These are phyloP conservation scores for Malassezia obtusa DNA, from an alignment of 1,284 basidiomycete genomes.

Conservation along the genomic window DNA sequence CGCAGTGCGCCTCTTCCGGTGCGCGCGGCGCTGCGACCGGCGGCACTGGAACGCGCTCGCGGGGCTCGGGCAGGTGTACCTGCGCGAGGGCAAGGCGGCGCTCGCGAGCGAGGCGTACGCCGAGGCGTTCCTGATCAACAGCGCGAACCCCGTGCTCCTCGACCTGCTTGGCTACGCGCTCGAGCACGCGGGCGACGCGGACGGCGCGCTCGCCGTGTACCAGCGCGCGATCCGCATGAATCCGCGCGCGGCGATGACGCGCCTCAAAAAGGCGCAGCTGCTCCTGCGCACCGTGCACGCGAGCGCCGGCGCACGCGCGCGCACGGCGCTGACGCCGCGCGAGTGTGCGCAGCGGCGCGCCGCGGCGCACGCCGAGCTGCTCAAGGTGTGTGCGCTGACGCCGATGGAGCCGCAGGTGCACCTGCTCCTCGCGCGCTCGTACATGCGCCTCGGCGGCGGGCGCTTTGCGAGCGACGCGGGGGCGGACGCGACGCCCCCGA, in stretches of 20 bases:
- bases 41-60: slow-evolving; percentile 46
- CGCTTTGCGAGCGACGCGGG: slow-evolving; percentile 23
- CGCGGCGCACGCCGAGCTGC: slow-evolving; percentile 33
- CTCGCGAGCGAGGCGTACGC: slow-evolving; percentile 33
- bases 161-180: slow-evolving; percentile 36
- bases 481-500: slow-evolving; percentile 5
- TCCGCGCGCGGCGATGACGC: slow-evolving; percentile 21
- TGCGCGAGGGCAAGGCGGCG: slow-evolving; percentile 27
- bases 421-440: slow-evolving; percentile 39
- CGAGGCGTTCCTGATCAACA: slow-evolving; percentile 32
- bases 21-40: slow-evolving; percentile 34
- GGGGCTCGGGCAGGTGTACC: slow-evolving; percentile 35
- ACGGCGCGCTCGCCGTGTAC: slow-evolving; percentile 21
- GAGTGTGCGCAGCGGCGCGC: slow-evolving; percentile 13
- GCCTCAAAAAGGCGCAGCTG: slow-evolving; percentile 19
- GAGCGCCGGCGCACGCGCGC: neutral
- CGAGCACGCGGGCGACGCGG: slow-evolving; percentile 14
- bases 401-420: slow-evolving; percentile 41
- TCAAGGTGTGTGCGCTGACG: slow-evolving; percentile 27
- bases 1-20: slow-evolving; percentile 36
- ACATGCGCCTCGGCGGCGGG: slow-evolving; percentile 42
- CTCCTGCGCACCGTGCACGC: slow-evolving; percentile 10
- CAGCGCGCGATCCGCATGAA: slow-evolving; percentile 17
- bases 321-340: neutral
- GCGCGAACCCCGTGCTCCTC: slow-evolving; percentile 34